Percentiles rank a stretch among this genome's conserved stretches.
phyloP scores from a whole-genome alignment of 768 basidiomycete genomes.

The Boletellus ananas region DNA sequence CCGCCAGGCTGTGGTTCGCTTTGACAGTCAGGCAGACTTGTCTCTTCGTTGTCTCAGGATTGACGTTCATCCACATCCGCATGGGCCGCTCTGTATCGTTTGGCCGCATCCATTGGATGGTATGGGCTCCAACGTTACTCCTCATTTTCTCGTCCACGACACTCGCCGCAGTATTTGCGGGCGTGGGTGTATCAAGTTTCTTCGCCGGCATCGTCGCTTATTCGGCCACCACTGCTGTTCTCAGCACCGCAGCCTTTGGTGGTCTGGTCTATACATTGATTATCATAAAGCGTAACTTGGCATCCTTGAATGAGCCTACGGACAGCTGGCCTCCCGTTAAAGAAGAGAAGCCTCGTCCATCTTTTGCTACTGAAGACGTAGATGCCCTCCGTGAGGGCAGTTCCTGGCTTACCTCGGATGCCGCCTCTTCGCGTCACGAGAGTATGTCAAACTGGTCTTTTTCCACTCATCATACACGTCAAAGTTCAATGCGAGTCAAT shows the following conservation, averaged over 20 bases:
- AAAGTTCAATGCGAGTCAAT: constrained; percentile 10
- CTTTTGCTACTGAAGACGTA: constrained; percentile 69
- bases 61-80: constrained; percentile 68
- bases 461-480: constrained; percentile 57
- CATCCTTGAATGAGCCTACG: constrained; percentile 45
- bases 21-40: constrained; percentile 66
- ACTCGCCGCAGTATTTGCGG: constrained; percentile 55
- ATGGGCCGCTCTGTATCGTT: constrained; percentile 68
- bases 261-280: constrained; percentile 61
- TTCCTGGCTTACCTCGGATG: constrained; percentile 76
- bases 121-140: constrained; percentile 63
- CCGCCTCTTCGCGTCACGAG: constrained; percentile 47
- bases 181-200: constrained; percentile 48
- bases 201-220: constrained; percentile 63
- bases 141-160: constrained; percentile 55
- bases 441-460: constrained; percentile 72
- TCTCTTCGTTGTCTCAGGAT: constrained; percentile 53
- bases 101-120: constrained; percentile 67
- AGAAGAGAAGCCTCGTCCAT: constrained; percentile 53
- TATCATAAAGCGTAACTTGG: constrained; percentile 61
- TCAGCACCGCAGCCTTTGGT: constrained; percentile 53
- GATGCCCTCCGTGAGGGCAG: constrained; percentile 70
- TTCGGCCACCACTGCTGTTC: constrained; percentile 45
- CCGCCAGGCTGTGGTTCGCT: constrained; percentile 65
- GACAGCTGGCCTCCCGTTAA: constrained; percentile 61